A percentile compares a stretch with the other conserved stretches of the same genome.
Evolutionary conservation across 805 yeast species (phyloP).

Genomic region (Wickerhamomyces pijperi): DNA sequence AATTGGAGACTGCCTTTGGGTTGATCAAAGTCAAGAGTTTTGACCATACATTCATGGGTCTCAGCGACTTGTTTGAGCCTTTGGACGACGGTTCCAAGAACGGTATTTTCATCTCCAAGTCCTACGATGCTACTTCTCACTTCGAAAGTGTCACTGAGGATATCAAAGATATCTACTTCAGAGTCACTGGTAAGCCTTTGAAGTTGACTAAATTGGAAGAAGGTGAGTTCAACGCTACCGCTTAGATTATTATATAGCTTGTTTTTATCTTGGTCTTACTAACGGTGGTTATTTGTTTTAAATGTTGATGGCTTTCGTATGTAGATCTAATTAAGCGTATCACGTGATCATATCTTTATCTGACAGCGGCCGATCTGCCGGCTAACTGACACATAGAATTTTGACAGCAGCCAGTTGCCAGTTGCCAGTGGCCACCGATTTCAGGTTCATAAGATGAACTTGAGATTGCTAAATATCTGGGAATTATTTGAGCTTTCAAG

Average conservation of each 20-base stretch:
- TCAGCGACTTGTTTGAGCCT: slow-evolving; percentile 86
- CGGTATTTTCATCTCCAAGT: slow-evolving; percentile 72
- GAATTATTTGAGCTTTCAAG: no score
- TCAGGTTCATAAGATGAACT: no score
- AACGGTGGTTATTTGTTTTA: slow-evolving; percentile 1
- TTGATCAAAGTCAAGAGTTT: slow-evolving; percentile 59
- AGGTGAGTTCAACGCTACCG: slow-evolving; percentile 18
- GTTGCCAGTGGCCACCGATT: no score
- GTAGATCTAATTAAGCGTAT: no score
- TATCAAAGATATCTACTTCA: slow-evolving; percentile 84
- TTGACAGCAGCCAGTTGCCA: no score
- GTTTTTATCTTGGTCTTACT: no score
- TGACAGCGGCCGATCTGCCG: no score
- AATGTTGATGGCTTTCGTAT: no score
- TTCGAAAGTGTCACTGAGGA: slow-evolving; percentile 95
- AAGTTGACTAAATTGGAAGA: slow-evolving; percentile 23
- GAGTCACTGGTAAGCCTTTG: slow-evolving; percentile 87
- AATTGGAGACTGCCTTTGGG: slow-evolving; percentile 88
- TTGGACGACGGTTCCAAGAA: slow-evolving; percentile 69
- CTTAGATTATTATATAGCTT: slow-evolving; percentile 2
- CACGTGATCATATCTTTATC: no score
- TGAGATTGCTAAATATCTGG: no score
- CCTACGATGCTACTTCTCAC: slow-evolving; percentile 91
- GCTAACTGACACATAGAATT: no score
- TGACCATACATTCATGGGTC: slow-evolving; percentile 66